Evolutionary conservation across 371 early-diverging fungal genomes (phyloP), one percentile per base, ranked within the genome.

Genomic region (Circinella minor): DNA sequence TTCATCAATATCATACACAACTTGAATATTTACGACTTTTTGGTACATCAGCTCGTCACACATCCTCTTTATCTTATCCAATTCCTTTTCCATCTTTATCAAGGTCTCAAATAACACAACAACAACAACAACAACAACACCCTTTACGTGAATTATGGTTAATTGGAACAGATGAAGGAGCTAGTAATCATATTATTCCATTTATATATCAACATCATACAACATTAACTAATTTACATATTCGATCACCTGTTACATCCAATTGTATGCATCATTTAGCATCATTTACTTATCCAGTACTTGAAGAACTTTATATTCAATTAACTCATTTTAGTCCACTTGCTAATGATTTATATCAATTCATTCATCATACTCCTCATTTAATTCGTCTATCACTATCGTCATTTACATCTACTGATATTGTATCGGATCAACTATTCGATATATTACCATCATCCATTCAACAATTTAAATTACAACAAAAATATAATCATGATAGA

Each of bases 101-200:
- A 47, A 11, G 0, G 1, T 15, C 47, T 47, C 47, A 47, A 47
- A 11, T 15, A 47, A 1, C 47, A 51, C 14, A 8, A 51, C 15
- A 2, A 15, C 27, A 18, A 20, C 14, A 51, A 51, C 18, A 54
- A 37, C n/a, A 7, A 15, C 65, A 37, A 10, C 34, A 48, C 1
- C 49, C 48, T 3, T 48, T 63, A 63, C 51, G 65, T 14, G 65
- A 65, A 36, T 48, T 65, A n/a, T 47, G 54, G 57, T n/a, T 57
- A 11, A 48, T 65, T 65, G 65, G 48, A 49, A 65, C 65, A 3
- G 54, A 36, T 18, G 54, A 65, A 65, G 65, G 54, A 36, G 15
- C 18, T 27, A 48, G 34, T 14, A 13, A 7, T 14, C 65, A 65
- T 37, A 15, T 65, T 27, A 15, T 65, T n/a, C 65, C 65, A 3